These are phyloP conservation scores for Flaveria trinervia DNA, from an alignment of 129 eudicot species.

Conservation along the genomic window DNA sequence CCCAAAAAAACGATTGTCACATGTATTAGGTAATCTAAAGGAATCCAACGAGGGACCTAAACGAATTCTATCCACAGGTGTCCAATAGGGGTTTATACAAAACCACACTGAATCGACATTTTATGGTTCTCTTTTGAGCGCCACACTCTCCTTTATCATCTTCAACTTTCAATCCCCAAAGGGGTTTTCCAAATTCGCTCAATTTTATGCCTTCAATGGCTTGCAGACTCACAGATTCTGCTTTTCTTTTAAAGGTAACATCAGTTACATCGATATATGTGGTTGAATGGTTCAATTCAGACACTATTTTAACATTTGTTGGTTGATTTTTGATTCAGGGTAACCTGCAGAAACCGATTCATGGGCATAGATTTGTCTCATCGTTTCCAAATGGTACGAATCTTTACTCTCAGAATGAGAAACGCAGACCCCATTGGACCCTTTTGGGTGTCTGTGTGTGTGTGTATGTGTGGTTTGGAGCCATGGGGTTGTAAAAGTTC, in stretches of 20 bases:
- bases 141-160: not conserved
- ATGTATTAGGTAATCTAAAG: too few species aligned
- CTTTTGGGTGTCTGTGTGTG: not conserved
- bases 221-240: slow-evolving; percentile 47
- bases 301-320: not conserved
- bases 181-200: not conserved
- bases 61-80: slow-evolving; percentile 4
- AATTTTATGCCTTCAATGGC: slow-evolving; percentile 43
- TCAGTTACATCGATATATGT: not conserved
- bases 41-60: slow-evolving; percentile 10
- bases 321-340: slow-evolving; percentile 38
- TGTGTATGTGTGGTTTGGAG: not conserved
- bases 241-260: slow-evolving; percentile 48
- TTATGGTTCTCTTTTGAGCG: slow-evolving; percentile 4
- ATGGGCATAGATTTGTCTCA: slow-evolving; percentile 41
- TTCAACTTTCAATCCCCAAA: not conserved
- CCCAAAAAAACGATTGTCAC: too few species aligned
- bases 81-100: slow-evolving; percentile 6
- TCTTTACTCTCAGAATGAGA: slow-evolving; percentile 19
- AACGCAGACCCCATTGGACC: not conserved
- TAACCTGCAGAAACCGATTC: slow-evolving; percentile 43
- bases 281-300: not conserved
- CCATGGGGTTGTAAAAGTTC: not conserved
- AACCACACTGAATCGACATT: slow-evolving; percentile 22
- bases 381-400: slow-evolving; percentile 47